Base-by-base conservation (phyloP, 352 stramenopile species). In the Pythium biforme region DNA sequence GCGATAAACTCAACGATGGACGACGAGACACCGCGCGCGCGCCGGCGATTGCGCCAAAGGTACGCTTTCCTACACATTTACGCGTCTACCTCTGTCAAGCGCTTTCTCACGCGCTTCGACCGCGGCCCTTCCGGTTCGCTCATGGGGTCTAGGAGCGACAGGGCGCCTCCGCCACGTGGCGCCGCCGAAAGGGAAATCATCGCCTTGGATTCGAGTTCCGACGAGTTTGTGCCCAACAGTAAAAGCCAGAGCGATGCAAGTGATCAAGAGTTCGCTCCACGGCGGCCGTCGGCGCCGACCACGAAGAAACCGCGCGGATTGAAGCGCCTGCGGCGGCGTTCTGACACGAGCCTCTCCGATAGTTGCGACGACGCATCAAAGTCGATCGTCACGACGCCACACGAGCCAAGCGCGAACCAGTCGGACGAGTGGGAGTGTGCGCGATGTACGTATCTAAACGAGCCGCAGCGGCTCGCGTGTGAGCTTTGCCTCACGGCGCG, bases 371-470 rank as follows among this genome's bases (percentile, higher is more conserved):
- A n/a, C n/a, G n/a, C n/a, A n/a, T n/a, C n/a, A n/a, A n/a, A n/a
- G 40, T 25, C 19, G 40, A 25, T 26, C 40, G 40, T 17, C 8
- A 22, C n/a, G n/a, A n/a, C n/a, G 12, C 22, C n/a, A 26, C 20
- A 22, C 15, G 26, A 22, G 19, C 5, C 15, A 3, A 33, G 22
- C 7, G 50, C 37, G 37, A 57, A 12, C 20, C 45, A 47, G 27
- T 20, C 26, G 12, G 17, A 27, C 51, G 64, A 66, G 19, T 79
- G 72, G 72, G 62, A 62, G 22, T 79, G 72, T 47, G 22, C 43
- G 1, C 49, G 39, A 4, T 79, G 72, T 56, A 79, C 72, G 39
- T 75, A 66, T 46, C 29, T 76, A 8, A 79, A 79, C n/a, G 61
- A 55, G 34, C 50, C 56, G 3, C 47, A 19, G 20, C 40, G 17